A percentile compares a stretch with the other conserved stretches of the same genome.
phyloP scores from a whole-genome alignment of 2,329 filamentous ascomycete species.

The Didymella pomorum region DNA sequence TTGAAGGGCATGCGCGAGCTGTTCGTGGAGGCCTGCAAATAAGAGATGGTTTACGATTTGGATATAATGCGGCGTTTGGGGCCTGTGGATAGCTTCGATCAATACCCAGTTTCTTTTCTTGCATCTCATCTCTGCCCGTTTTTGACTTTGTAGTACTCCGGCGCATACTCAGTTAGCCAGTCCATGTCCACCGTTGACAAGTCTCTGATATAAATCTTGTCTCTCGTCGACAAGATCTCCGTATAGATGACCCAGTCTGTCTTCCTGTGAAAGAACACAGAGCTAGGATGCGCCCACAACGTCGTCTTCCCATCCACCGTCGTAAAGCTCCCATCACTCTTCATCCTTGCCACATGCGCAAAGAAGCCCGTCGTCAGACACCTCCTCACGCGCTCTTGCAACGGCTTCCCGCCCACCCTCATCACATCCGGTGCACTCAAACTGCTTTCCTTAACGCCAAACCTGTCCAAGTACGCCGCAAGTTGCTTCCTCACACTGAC shows the following conservation, averaged over 20 bases:
- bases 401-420: conserved; percentile 55
- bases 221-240: conserved; percentile 87
- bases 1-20: conserved; percentile 84
- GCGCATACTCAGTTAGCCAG: conserved; percentile 91
- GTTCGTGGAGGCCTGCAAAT: conserved; percentile 68
- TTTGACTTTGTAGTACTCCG: conserved; percentile 64
- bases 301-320: conserved; percentile 82
- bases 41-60: not conserved
- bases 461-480: conserved; percentile 84
- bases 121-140: conserved; percentile 25
- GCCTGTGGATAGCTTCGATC: conserved; percentile 14
- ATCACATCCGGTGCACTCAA: conserved; percentile 54
- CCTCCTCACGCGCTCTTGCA: conserved; percentile 78
- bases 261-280: conserved; percentile 94
- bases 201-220: conserved; percentile 90
- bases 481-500: conserved; percentile 88
- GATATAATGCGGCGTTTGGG: conserved; percentile 20
- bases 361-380: conserved; percentile 93
- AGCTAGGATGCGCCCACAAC: conserved; percentile 88
- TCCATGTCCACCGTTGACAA: conserved; percentile 90
- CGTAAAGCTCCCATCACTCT: conserved; percentile 86
- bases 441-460: conserved; percentile 68
- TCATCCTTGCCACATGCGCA: conserved; percentile 91
- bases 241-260: conserved; percentile 97
- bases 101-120: conserved; percentile 18